Evolutionary conservation across 305 asterid species (phyloP).

Genomic region (Fraxinus dipetala): DNA sequence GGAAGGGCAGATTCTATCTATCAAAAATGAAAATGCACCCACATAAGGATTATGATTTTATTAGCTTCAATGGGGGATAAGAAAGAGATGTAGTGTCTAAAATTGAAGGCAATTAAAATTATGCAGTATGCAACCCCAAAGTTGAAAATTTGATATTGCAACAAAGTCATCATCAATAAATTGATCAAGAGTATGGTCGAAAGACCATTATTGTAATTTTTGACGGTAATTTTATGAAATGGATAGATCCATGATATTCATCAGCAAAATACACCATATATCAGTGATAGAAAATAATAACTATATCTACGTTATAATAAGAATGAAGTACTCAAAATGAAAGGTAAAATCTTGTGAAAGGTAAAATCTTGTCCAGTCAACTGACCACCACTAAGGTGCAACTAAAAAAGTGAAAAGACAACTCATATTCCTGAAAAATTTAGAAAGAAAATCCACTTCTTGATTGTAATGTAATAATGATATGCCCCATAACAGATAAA

Average conservation of each 20-base stretch:
- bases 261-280: neutral
- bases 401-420: neutral
- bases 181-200: slow-evolving; percentile 5
- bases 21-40: slow-evolving; percentile 33
- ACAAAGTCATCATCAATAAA: slow-evolving; percentile 1
- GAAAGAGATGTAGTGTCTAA: slow-evolving; percentile 8
- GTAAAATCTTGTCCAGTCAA: slow-evolving; percentile 1
- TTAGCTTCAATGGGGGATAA: slow-evolving; percentile 16
- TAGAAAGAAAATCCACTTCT: neutral
- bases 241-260: neutral
- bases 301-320: neutral
- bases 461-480: neutral
- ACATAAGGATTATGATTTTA: slow-evolving; percentile 26
- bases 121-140: neutral
- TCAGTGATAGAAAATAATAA: neutral
- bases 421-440: neutral
- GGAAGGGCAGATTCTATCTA: slow-evolving; percentile 97
- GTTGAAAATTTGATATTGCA: neutral
- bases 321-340: slow-evolving; percentile 3
- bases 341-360: neutral
- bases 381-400: slow-evolving; percentile 9
- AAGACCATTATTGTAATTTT: neutral
- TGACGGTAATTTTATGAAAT: neutral
- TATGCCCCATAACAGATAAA: neutral
- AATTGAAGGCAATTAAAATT: neutral